These are phyloP conservation scores for Tolypocladium paradoxum DNA, from an alignment of 2,329 filamentous ascomycete species.

Conservation along the genomic window DNA sequence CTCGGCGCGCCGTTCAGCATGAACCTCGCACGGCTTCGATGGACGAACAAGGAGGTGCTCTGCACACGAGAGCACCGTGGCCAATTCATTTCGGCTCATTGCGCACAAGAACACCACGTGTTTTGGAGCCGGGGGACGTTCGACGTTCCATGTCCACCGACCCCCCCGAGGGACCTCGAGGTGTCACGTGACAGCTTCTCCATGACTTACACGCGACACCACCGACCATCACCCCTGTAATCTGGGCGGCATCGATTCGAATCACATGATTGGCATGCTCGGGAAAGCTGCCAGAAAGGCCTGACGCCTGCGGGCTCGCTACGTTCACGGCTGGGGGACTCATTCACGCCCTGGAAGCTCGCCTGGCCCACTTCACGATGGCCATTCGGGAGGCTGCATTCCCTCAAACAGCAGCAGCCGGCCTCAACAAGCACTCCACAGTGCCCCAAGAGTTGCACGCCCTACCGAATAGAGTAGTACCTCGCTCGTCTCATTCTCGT, in stretches of 20 bases:
- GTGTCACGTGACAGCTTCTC: neutral
- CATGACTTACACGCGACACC: neutral
- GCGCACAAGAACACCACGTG: neutral
- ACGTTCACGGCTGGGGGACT: neutral
- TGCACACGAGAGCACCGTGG: neutral
- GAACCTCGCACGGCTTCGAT: neutral
- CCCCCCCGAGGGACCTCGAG: no score
- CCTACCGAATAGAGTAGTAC: constrained; percentile 11
- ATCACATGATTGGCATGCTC: constrained; percentile 7
- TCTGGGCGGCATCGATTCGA: neutral
- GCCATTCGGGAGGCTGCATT: neutral
- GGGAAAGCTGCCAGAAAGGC: neutral
- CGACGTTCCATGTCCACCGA: neutral
- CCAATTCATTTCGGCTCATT: neutral
- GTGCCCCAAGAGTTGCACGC: constrained; percentile 10
- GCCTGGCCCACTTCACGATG: neutral
- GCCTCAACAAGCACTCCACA: constrained; percentile 6
- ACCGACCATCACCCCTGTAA: neutral
- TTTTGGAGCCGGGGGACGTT: neutral
- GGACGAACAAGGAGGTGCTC: neutral
- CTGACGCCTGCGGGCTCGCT: neutral
- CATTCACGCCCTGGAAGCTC: neutral
- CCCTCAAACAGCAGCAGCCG: neutral
- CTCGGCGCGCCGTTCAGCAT: neutral
- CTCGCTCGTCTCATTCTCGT: constrained; percentile 7